Evolutionary conservation across 306 rosid genomes (phyloP).

Genomic region (Canavalia ensiformis): DNA sequence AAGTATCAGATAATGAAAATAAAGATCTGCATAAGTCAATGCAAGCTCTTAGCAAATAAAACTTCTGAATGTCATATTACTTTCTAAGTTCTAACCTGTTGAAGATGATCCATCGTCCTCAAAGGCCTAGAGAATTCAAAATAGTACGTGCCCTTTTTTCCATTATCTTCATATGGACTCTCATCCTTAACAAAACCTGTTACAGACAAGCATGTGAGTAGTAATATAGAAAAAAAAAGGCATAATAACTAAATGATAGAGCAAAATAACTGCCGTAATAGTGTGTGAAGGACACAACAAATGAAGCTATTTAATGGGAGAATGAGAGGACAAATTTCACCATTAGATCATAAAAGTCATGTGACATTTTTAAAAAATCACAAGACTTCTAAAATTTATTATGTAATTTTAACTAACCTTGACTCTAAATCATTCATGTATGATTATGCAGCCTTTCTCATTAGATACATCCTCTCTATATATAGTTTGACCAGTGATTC

Average conservation of each 20-base stretch:
- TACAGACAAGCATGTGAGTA: slow-evolving; percentile 33
- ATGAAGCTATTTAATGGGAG: too few relatives aligned
- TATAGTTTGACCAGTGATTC: background rate
- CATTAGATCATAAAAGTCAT: too few relatives aligned
- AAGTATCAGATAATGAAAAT: slow-evolving; percentile 26
- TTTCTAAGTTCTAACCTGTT: slow-evolving; percentile 82
- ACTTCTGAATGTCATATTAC: slow-evolving; percentile 38
- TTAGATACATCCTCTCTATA: too few relatives aligned
- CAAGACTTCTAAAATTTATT: too few relatives aligned
- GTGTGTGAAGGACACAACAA: too few relatives aligned
- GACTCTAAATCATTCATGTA: too few relatives aligned
- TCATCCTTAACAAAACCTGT: slow-evolving; percentile 86
- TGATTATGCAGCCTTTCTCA: too few relatives aligned
- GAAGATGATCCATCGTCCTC: slow-evolving; percentile 95
- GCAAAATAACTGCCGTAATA: background rate
- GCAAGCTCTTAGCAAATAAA: slow-evolving; percentile 37
- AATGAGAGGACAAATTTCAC: too few relatives aligned
- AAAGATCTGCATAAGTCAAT: slow-evolving; percentile 19
- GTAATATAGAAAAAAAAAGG: slow-evolving; percentile 31
- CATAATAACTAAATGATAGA: slow-evolving; percentile 15
- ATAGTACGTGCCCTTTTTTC: slow-evolving; percentile 78
- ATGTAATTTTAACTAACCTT: too few relatives aligned
- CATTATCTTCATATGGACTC: slow-evolving; percentile 82
- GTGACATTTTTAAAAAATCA: too few relatives aligned
- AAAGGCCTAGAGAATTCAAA: slow-evolving; percentile 95